These are phyloP conservation scores for Abrus precatorius DNA, from an alignment of 306 rosid genomes.

Conservation along the genomic window DNA sequence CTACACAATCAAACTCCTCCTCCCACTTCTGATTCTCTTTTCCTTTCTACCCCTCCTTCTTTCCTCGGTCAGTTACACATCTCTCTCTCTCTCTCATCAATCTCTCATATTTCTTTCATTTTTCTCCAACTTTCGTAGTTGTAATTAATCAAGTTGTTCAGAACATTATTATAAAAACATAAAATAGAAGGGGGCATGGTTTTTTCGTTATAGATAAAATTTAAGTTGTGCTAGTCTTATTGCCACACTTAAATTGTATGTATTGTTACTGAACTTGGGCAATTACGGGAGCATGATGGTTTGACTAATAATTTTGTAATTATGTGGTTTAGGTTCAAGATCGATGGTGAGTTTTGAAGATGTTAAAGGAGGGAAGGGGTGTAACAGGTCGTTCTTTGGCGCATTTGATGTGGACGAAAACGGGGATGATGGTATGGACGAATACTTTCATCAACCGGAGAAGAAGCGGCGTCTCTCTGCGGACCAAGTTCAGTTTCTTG, in stretches of 20 bases:
- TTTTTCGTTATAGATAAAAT: too few relatives aligned
- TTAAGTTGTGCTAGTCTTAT: too few relatives aligned
- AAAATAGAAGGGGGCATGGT: too few relatives aligned
- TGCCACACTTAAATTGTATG: too few relatives aligned
- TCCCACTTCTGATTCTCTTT: constrained; percentile 57
- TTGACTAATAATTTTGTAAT: neutral
- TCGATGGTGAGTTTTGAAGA: constrained; percentile 84
- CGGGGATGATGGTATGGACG: constrained; percentile 71
- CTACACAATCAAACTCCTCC: constrained; percentile 60
- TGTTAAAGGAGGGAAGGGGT: constrained; percentile 58
- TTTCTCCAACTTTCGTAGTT: neutral
- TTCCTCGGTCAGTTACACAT: constrained; percentile 61
- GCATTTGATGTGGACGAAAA: constrained; percentile 63
- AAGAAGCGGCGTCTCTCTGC: constrained; percentile 77
- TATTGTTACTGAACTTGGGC: too few relatives aligned
- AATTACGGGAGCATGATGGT: neutral
- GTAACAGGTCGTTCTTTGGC: constrained; percentile 51
- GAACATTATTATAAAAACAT: neutral
- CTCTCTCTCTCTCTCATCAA: neutral
- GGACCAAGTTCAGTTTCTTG: constrained; percentile 82
- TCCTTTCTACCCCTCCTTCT: constrained; percentile 68
- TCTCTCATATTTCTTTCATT: too few relatives aligned
- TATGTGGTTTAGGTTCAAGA: constrained; percentile 63
- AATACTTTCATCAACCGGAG: constrained; percentile 71
- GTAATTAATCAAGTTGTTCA: neutral